Evolutionary conservation across 1,284 basidiomycete species (phyloP).

Genomic region (Flammula alnicola): DNA sequence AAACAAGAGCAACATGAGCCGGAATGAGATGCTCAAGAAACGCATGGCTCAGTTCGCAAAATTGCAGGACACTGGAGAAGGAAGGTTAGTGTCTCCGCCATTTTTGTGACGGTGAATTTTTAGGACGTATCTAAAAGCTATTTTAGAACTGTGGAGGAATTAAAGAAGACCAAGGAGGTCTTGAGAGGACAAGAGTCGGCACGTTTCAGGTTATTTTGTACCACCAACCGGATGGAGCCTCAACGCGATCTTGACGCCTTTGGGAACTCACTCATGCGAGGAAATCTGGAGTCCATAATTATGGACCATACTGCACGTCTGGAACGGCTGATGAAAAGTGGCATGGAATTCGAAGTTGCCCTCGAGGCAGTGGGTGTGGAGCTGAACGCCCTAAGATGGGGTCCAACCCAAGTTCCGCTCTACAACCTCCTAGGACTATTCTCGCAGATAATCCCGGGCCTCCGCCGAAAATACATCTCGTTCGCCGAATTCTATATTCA

Average conservation of each 20-base stretch:
- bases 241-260: slow-evolving; percentile 40
- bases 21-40: slow-evolving; percentile 9
- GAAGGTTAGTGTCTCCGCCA: slow-evolving; percentile 24
- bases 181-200: slow-evolving; percentile 43
- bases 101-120: background rate
- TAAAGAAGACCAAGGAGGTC: slow-evolving; percentile 35
- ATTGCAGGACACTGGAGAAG: slow-evolving; percentile 22
- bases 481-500: slow-evolving; percentile 41
- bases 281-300: slow-evolving; percentile 34
- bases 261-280: slow-evolving; percentile 31
- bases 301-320: slow-evolving; percentile 33
- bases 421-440: slow-evolving; percentile 42
- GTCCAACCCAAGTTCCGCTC: slow-evolving; percentile 42
- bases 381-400: slow-evolving; percentile 40
- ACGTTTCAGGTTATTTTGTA: slow-evolving; percentile 41
- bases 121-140: background rate
- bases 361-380: slow-evolving; percentile 31
- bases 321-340: slow-evolving; percentile 4
- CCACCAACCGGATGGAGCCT: slow-evolving; percentile 38
- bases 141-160: slow-evolving; percentile 29
- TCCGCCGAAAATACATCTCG: slow-evolving; percentile 28
- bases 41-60: slow-evolving; percentile 14
- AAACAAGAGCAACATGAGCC: slow-evolving; percentile 13
- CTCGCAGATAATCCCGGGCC: slow-evolving; percentile 29
- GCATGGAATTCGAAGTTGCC: slow-evolving; percentile 8